Evolutionary conservation across 108 stramenopile species (phyloP), one percentile per base, ranked within the genome.

Genomic region (Nitzschia putrida): DNA sequence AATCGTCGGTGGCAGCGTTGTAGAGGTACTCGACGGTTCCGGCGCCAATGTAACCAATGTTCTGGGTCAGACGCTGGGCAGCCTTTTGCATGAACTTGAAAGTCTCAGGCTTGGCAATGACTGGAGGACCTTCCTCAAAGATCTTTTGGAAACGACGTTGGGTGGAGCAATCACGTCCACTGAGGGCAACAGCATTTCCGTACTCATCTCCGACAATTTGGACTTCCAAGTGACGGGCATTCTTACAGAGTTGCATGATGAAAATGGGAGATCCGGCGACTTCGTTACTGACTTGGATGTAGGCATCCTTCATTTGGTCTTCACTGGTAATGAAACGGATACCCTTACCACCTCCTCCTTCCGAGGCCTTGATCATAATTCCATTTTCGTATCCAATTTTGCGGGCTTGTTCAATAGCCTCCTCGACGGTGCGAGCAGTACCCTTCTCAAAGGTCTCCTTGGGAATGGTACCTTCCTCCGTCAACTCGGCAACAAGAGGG

Each of bases 121-220:
- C 61, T 40, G 97, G 95, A 39, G 97, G 98, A 26, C 95, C 97
- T 78, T 99, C 98, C 74, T 99, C 98, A 68, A 99, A 96, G 66
- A 99, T 97, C 83, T 99, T 99, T 72, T 99, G 98, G 86, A 97
- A 97, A 53, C 98, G 95, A 85, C 98, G 96, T 78, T 99, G 98
- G 18, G 96, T 96, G 47, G 94, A 95, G 77, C 98, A 99, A 68
- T 99, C 98, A 73, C 97, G 93, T 56, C 97, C 98, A 58, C 87
- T 95, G 60, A 99, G 78, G 64, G 96, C 95, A 37, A 98, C 94
- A 54, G 95, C 97, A 72, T 98, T 97, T 21, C 98, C 98, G 69
- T 94, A 92, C 71, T 91, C 81, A 81, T 99, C 98, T 57, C 97
- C 98, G 65, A 99, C 96, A 78, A 99, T 97, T 76, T 99, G 98